A percentile compares a stretch with the other conserved stretches of the same genome.
These are phyloP conservation scores for Skeletonema menzelii DNA, from an alignment of 108 stramenopile genomes.

Conservation along the genomic window DNA sequence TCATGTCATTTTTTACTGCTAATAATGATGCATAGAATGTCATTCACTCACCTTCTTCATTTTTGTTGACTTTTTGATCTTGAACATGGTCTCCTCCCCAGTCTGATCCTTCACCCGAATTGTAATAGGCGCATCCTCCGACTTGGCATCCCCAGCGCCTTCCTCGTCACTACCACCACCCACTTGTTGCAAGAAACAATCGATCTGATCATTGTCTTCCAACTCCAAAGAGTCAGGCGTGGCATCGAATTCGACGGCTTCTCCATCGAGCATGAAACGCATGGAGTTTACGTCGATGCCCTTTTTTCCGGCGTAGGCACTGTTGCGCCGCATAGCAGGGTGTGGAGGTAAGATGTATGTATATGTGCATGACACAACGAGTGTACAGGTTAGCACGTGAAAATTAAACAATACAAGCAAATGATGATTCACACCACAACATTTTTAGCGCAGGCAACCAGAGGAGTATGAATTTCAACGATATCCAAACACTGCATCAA, in stretches of 20 bases:
- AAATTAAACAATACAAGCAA: background rate
- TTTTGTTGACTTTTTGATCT: conserved; percentile 81
- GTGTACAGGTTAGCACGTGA: background rate
- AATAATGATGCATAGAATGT: background rate
- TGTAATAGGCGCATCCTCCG: conserved; percentile 33
- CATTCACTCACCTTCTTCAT: conserved; percentile 53
- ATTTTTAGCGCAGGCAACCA: background rate
- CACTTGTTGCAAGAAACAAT: conserved; percentile 57
- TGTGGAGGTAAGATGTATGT: background rate
- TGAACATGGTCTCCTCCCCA: conserved; percentile 82
- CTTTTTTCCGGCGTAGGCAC: conserved; percentile 61
- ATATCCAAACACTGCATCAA: background rate
- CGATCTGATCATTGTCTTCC: conserved; percentile 81
- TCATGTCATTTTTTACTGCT: background rate
- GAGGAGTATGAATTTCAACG: background rate
- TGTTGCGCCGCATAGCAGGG: conserved; percentile 6
- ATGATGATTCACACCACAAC: background rate
- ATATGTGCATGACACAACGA: background rate
- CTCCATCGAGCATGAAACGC: conserved; percentile 77
- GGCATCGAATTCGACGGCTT: conserved; percentile 47
- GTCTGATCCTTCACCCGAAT: conserved; percentile 57
- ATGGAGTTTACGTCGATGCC: conserved; percentile 48
- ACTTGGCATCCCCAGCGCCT: background rate
- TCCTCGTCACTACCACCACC: conserved; percentile 6
- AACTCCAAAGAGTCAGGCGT: conserved; percentile 65